Evolutionary conservation across 176 grass and related monocot genomes (phyloP), one percentile per base, ranked within the genome.

Genomic region (Phoenix dactylifera): DNA sequence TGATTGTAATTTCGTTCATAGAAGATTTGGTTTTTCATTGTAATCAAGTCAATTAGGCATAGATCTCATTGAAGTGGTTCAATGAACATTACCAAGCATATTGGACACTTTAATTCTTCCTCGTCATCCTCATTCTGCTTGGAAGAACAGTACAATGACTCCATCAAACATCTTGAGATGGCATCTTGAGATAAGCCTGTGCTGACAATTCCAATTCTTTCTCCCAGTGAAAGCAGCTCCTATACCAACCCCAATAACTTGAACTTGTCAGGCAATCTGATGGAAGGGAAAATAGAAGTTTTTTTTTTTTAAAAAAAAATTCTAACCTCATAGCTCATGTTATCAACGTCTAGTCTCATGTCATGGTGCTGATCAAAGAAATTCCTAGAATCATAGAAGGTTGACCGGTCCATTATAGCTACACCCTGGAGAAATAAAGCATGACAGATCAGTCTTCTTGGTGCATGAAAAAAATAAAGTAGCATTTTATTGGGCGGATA

Each of bases 251-350:
- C 35, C 35, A 44, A 44, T 12, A 44, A 44, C 9, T 12, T 44
- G 35, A 44, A 7, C 12, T 44, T 44, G 9, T 44, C 10, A 44
- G 35, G 35, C 35, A 44, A 44, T 44, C 9, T 44, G 22, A 15
- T 15, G 18, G 16, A 50, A 54, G 22, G 29, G 22, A 17, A 14
- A 19, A 29, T 51, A 50, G 23, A 49, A 51, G 26, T 20, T 22
- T 48, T 35, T 35, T 35, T 6, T 28, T 28, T 4, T 4, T 4
- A 28, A 35, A 35, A 9, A 35, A 10, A 72, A 51, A 68, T 73
- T 5, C 14, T 54, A 74, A 89, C 94, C 81, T 99, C 94, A 50
- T 99, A 99, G 52, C 82, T 84, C 94, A 99, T 89, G 60, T 81
- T 72, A 26, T 99, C 94, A 68, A 86, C 72, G 73, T 99, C 85